Evolutionary conservation across 768 basidiomycete species (phyloP).

Genomic region (Tephrocybe sp.): DNA sequence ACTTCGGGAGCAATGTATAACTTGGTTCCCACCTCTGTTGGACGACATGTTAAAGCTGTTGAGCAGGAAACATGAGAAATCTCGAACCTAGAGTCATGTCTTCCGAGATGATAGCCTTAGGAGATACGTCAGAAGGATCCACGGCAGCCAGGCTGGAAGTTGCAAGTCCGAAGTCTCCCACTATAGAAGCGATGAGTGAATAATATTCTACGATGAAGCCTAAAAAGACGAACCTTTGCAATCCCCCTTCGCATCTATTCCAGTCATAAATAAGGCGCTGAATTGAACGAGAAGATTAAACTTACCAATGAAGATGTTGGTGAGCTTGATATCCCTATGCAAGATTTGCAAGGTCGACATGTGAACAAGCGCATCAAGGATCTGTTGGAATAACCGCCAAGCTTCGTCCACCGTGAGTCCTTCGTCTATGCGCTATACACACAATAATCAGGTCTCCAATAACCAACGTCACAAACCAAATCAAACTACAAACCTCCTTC

Average conservation of each 20-base stretch:
- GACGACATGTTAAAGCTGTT: not conserved
- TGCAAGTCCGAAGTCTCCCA: slow-evolving; percentile 93
- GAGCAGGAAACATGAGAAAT: not conserved
- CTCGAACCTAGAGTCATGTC: slow-evolving; percentile 73
- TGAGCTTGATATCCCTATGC: slow-evolving; percentile 88
- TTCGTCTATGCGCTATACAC: slow-evolving; percentile 66
- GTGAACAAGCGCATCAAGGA: slow-evolving; percentile 85
- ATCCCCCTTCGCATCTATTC: slow-evolving; percentile 72
- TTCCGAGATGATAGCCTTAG: slow-evolving; percentile 41
- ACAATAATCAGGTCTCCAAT: not conserved
- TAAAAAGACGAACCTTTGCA: slow-evolving; percentile 56
- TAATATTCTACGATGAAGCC: not conserved
- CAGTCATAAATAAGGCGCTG: slow-evolving; percentile 14
- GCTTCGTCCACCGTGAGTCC: slow-evolving; percentile 81
- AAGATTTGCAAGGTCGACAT: slow-evolving; percentile 87
- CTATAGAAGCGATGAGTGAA: slow-evolving; percentile 29
- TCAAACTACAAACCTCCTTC: slow-evolving; percentile 55
- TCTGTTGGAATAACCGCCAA: slow-evolving; percentile 88
- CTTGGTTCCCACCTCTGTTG: slow-evolving; percentile 80
- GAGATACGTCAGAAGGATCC: slow-evolving; percentile 66
- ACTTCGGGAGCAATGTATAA: slow-evolving; percentile 95
- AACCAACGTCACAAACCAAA: not conserved
- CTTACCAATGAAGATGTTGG: slow-evolving; percentile 90
- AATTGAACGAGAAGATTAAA: not conserved
- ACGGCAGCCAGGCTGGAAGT: slow-evolving; percentile 79